Evolutionary conservation across 352 stramenopile genomes (phyloP).

Genomic region (Elongisporangium undulatum): DNA sequence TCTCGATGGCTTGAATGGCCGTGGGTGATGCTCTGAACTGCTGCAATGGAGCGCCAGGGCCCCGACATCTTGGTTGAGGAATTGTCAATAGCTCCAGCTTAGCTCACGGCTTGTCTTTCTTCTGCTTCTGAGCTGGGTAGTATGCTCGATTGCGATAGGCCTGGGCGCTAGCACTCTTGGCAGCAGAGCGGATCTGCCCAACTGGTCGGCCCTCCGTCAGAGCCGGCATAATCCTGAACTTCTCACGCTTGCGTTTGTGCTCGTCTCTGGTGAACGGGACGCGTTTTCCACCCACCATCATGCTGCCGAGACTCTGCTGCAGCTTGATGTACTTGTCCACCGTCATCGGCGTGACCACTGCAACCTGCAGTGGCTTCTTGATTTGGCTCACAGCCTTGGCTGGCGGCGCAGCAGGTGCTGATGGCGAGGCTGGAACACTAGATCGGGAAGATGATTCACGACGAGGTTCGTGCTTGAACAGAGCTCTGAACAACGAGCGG

Average conservation of each 20-base stretch:
- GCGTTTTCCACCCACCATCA: constrained; percentile 31
- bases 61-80: not conserved
- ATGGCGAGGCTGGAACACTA: not conserved
- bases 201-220: constrained; percentile 25
- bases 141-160: constrained; percentile 37
- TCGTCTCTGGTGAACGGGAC: constrained; percentile 34
- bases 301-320: constrained; percentile 23
- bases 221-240: constrained; percentile 15
- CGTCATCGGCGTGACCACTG: constrained; percentile 13
- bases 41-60: no score
- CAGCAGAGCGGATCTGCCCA: constrained; percentile 14
- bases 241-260: constrained; percentile 17
- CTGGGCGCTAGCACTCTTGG: constrained; percentile 9
- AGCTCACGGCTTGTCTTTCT: constrained; percentile 10
- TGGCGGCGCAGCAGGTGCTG: not conserved
- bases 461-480: constrained; percentile 21
- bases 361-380: not conserved
- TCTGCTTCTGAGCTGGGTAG: constrained; percentile 28
- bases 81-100: not conserved
- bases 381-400: constrained; percentile 11
- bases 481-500: constrained; percentile 22
- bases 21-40: not conserved
- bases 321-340: constrained; percentile 13
- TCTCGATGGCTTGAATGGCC: not conserved
- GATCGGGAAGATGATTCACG: not conserved